Percentiles rank a stretch among this genome's conserved stretches.
These are phyloP conservation scores for Bullera alba DNA, from an alignment of 768 basidiomycete species.

Conservation along the genomic window DNA sequence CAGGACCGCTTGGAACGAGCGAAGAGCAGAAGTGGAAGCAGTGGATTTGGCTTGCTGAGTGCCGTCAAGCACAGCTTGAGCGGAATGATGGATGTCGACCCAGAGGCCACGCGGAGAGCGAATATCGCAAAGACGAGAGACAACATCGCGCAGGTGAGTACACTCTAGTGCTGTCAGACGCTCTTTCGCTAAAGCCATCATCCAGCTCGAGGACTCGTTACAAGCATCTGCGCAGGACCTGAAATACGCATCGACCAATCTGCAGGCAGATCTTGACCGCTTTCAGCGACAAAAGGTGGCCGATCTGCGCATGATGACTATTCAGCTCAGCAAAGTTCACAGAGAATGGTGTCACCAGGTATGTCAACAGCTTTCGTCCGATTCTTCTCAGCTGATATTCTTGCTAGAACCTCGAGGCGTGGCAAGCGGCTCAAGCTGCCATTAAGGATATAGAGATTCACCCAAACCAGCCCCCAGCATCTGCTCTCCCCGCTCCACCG, in stretches of 20 bases:
- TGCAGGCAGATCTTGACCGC: conserved; percentile 93
- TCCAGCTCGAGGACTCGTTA: conserved; percentile 86
- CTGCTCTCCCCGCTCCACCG: conserved; percentile 14
- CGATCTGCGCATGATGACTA: conserved; percentile 87
- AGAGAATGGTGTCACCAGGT: conserved; percentile 97
- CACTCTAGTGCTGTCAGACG: not conserved
- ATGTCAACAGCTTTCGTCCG: conserved; percentile 8
- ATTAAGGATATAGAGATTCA: conserved; percentile 85
- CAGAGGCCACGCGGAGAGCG: conserved; percentile 87
- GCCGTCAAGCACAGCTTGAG: conserved; percentile 91
- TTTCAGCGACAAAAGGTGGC: conserved; percentile 99
- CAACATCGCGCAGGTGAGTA: conserved; percentile 78
- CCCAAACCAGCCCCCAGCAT: conserved; percentile 57
- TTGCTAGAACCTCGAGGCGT: conserved; percentile 85
- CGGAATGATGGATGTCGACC: conserved; percentile 98
- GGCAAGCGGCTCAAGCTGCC: conserved; percentile 92
- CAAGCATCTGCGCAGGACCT: conserved; percentile 88
- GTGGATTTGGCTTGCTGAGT: conserved; percentile 69
- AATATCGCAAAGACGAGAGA: conserved; percentile 91
- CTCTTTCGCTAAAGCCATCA: not conserved
- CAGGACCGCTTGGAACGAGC: conserved; percentile 3
- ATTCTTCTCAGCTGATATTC: conserved; percentile 9
- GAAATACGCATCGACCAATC: conserved; percentile 90
- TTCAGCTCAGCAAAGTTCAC: conserved; percentile 81
- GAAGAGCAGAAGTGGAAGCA: conserved; percentile 6